Evolutionary conservation across 2,329 filamentous ascomycete genomes (phyloP).

Genomic region (Paraphoma sp.): DNA sequence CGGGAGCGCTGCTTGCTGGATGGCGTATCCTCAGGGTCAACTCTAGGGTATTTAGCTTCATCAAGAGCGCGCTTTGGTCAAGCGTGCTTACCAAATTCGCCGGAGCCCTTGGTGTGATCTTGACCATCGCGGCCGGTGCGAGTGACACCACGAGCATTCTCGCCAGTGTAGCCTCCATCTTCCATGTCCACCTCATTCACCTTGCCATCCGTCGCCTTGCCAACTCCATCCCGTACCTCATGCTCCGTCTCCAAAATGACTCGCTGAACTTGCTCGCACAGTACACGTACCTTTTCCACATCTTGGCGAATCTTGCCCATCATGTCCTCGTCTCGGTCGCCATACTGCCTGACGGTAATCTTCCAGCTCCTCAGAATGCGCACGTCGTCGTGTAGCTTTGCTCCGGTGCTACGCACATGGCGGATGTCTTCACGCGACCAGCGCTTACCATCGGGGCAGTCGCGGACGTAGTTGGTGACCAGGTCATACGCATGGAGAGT

Average conservation of each 20-base stretch:
- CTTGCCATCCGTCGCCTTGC: background rate
- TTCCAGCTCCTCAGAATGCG: conserved; percentile 10
- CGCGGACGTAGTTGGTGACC: conserved; percentile 20
- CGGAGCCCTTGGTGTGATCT: background rate
- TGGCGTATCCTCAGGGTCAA: background rate
- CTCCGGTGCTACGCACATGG: conserved; percentile 13
- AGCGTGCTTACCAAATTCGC: background rate
- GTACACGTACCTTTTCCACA: background rate
- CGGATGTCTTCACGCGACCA: conserved; percentile 20
- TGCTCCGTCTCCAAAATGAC: background rate
- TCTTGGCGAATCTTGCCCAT: background rate
- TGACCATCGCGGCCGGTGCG: background rate
- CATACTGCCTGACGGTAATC: background rate
- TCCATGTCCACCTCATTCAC: background rate
- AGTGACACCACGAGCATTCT: background rate
- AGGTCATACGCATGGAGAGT: conserved; percentile 27
- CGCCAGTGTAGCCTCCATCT: background rate
- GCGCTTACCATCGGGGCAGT: conserved; percentile 20
- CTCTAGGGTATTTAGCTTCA: background rate
- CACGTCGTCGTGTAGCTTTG: conserved; percentile 14
- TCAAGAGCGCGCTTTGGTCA: too few relatives aligned
- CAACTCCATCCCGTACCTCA: background rate
- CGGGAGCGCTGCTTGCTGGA: background rate
- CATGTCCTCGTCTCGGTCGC: background rate
- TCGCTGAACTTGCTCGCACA: background rate